A percentile compares a stretch with the other conserved stretches of the same genome.
Evolutionary conservation across 306 rosid genomes (phyloP).

Genomic region (Casuarina cunninghamiana): DNA sequence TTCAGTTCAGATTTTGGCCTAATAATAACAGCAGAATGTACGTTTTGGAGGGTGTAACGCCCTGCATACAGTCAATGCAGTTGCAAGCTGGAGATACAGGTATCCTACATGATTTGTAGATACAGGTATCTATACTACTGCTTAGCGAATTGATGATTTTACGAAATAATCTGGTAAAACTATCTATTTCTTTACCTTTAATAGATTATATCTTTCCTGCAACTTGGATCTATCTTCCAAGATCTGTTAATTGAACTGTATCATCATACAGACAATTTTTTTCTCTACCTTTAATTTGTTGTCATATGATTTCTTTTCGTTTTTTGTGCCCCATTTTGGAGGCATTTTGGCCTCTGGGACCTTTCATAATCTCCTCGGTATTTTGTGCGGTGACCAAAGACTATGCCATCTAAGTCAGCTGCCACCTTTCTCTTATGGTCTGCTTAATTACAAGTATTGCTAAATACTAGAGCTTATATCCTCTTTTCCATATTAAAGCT

Average conservation of each 20-base stretch:
- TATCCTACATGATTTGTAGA: slow-evolving; percentile 28
- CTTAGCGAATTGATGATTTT: background rate
- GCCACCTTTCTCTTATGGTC: background rate
- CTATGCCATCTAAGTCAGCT: background rate
- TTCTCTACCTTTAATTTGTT: background rate
- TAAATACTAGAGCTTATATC: background rate
- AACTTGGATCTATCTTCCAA: background rate
- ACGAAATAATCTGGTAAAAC: background rate
- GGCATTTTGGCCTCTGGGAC: background rate
- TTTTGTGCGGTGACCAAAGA: background rate
- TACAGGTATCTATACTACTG: background rate
- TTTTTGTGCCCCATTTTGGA: background rate
- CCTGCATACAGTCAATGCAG: slow-evolving; percentile 99
- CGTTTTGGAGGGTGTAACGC: slow-evolving; percentile 97
- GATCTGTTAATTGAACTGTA: background rate
- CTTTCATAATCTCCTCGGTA: background rate
- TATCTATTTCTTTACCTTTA: background rate
- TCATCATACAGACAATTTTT: background rate
- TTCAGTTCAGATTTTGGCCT: slow-evolving; percentile 99
- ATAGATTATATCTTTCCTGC: background rate
- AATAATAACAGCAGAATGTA: slow-evolving; percentile 99
- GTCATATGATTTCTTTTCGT: background rate
- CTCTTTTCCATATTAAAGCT: background rate
- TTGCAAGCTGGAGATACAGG: slow-evolving; percentile 99
- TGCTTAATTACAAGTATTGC: background rate